Evolutionary conservation across 2,329 filamentous ascomycete species (phyloP), one percentile per base, ranked within the genome.

Genomic region (Scytalidium lignicola): DNA sequence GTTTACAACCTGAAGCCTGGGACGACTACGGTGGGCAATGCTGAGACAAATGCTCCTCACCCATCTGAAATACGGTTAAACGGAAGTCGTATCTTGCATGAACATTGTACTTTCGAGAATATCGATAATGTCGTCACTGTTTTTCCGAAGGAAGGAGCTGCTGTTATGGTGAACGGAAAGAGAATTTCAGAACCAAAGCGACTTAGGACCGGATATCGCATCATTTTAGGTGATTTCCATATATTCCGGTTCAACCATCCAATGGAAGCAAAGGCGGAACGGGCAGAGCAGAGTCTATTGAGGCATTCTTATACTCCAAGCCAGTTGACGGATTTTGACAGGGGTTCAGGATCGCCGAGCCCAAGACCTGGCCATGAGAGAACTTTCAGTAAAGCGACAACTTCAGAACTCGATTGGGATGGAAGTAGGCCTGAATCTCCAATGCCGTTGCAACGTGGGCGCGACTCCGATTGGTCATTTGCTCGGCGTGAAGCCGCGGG

Each of bases 231-330:
- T 39, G 93, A 99, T 67, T 99, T 99, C 60, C 93, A 99, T 67
- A 99, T 99, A 53, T 97, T 99, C 71, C 80, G 93, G 49, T 99
- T 99, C 74, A 99, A 97, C 62, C 91, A 99, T 64, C 93, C 93
- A 0, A 86, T 96, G 75, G 93, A 99, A 70, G 93, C 93, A 23
- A 84, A 89, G 51, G 92, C 91, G 2, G 93, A 99, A 70, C 77
- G 93, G 48, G 91, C 90, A 13, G 90, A 96, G 54, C 83, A 90
- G 63, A 96, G 89, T 62, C 73, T 95, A 18, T 74, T 99, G 50
- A 85, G 92, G 42, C 92, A 97, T 63, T 95, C 91, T 1, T 71
- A 85, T 29, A 83, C 82, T 4, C 79, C 78, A 26, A 83, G 69
- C 57, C 80, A 84, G 59, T 64, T 86, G 19, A 76, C 78, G 52